These are phyloP conservation scores for Alternaria sp. DNA, from an alignment of 2,329 filamentous ascomycete genomes.

Conservation along the genomic window DNA sequence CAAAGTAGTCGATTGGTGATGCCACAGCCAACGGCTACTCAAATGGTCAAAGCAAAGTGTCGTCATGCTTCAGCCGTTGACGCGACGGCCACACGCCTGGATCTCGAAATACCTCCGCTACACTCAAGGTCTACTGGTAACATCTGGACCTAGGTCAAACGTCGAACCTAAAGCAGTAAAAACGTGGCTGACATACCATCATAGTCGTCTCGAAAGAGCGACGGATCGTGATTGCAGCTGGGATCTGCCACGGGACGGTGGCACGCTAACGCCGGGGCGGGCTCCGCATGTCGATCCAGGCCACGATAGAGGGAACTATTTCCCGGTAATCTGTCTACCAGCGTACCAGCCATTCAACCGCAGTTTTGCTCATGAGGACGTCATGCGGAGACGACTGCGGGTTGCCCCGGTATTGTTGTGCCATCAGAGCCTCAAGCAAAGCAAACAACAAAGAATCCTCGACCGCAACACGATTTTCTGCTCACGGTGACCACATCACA, in stretches of 20 bases:
- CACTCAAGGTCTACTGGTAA: neutral
- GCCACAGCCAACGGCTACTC: neutral
- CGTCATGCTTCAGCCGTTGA: slow-evolving; percentile 3
- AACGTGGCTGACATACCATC: neutral
- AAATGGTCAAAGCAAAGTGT: neutral
- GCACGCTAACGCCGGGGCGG: neutral
- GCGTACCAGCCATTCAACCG: neutral
- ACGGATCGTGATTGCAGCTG: neutral
- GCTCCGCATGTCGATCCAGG: neutral
- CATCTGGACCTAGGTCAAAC: neutral
- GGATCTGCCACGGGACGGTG: neutral
- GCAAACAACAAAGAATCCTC: neutral
- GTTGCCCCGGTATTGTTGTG: neutral
- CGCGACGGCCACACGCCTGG: neutral
- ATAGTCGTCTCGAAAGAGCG: neutral
- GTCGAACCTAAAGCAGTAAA: neutral
- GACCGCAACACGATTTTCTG: neutral
- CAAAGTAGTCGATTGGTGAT: neutral
- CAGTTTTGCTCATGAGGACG: neutral
- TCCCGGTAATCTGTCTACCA: neutral
- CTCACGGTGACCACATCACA: neutral
- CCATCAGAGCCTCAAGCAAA: neutral
- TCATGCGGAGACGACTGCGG: neutral
- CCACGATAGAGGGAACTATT: neutral
- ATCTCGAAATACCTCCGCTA: neutral